Conservation (phyloP, 1,284 basidiomycete genomes). For the Xanthoconium separans region DNA sequence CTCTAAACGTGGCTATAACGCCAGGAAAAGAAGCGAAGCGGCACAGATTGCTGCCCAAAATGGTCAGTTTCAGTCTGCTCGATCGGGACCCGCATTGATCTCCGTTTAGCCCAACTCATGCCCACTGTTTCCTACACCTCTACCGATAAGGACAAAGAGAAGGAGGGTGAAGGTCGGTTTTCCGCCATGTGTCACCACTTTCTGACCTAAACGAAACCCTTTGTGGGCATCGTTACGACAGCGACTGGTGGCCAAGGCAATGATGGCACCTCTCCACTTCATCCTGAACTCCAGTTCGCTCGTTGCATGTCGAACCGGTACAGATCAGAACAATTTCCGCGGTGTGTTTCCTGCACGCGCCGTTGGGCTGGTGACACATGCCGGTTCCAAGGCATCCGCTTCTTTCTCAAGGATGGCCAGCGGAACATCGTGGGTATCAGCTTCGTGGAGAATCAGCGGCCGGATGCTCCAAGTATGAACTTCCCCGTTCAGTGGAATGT, state of each 20-base stretch:
- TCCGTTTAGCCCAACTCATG: slow-evolving; percentile 44
- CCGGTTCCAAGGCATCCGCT: slow-evolving; percentile 75
- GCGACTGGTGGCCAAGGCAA: slow-evolving; percentile 26
- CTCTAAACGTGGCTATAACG: slow-evolving; percentile 62
- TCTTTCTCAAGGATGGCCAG: slow-evolving; percentile 61
- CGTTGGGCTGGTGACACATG: slow-evolving; percentile 83
- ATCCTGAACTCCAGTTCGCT: slow-evolving; percentile 67
- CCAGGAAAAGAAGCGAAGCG: slow-evolving; percentile 67
- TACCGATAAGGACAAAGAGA: slow-evolving; percentile 45
- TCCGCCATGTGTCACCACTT: slow-evolving; percentile 1
- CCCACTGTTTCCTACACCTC: slow-evolving; percentile 44
- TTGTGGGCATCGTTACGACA: slow-evolving; percentile 24
- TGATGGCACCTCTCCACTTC: slow-evolving; percentile 31
- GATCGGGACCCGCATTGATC: slow-evolving; percentile 23
- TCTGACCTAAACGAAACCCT: slow-evolving; percentile 12
- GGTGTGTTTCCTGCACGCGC: slow-evolving; percentile 76
- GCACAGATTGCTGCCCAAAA: slow-evolving; percentile 57
- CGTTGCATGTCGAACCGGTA: slow-evolving; percentile 81
- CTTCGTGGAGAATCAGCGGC: slow-evolving; percentile 61
- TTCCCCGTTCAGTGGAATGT: slow-evolving; percentile 71
- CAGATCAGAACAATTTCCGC: slow-evolving; percentile 64
- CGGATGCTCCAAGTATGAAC: slow-evolving; percentile 57
- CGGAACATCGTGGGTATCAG: slow-evolving; percentile 61
- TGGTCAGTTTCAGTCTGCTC: slow-evolving; percentile 40
- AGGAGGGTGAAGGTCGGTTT: slow-evolving; percentile 40